Evolutionary conservation across 192 early-diverging fungal genomes (phyloP), one percentile per base, ranked within the genome.

Genomic region (Thamnidium elegans): DNA sequence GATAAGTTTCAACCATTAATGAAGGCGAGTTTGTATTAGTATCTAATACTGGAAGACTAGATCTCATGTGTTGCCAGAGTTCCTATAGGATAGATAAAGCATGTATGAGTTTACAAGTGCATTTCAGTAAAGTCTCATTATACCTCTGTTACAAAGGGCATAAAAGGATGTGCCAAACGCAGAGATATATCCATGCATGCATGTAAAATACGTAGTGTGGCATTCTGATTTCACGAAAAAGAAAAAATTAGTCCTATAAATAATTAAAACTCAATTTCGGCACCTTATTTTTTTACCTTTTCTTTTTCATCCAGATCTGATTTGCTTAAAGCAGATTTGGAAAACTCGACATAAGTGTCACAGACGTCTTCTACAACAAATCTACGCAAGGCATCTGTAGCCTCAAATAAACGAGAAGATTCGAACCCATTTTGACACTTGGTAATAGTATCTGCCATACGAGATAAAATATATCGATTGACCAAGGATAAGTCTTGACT

Each of bases 61-160:
- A 21, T 39, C 58, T 66, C 66, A 71, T 59, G 26, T 68, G 62
- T 55, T 85, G 81, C 84, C 84, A 85, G 20, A 85, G 56, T 76
- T 85, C 81, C 81, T 85, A 71, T 43, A 63, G 42, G 20, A 20
- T 31, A 58, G 0, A 56, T 39, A 6, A 39, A 39, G 9, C 26
- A 39, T 39, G 36, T 6, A 39, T 39, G 17, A 6, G 10, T 47
- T 55, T 15, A 15, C 14, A 55, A 58, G n/a, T 59, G 7, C n/a
- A 23, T 8, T 36, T 14, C 15, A 19, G 15, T 36, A 58, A 58
- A 20, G n/a, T 21, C 23, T 19, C 10, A 19, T 7, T 31, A 47
- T 74, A 93, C 96, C 85, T 98, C 96, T 13, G 95, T 95, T 14
- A 97, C 72, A 70, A 95, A 98, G 14, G 96, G 96, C 96, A 98